A percentile compares a stretch with the other conserved stretches of the same genome.
These are phyloP conservation scores for Artemisia argyi DNA, from an alignment of 129 eudicot genomes.

Conservation along the genomic window DNA sequence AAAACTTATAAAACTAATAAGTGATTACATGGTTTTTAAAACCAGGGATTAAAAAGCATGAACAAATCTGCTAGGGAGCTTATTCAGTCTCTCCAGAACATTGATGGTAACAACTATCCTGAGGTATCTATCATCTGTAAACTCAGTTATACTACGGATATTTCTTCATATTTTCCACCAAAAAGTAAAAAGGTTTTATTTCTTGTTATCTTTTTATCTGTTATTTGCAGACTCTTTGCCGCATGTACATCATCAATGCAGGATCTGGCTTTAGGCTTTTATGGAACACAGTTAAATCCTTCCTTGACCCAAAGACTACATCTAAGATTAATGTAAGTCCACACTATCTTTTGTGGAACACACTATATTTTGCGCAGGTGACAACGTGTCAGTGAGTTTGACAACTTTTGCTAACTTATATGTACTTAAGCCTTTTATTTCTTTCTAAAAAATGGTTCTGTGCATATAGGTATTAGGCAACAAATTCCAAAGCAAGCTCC, in stretches of 20 bases:
- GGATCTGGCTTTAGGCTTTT: constrained; percentile 98
- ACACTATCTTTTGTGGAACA: constrained; percentile 18
- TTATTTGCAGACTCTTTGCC: constrained; percentile 70
- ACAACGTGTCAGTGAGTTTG: too few species aligned
- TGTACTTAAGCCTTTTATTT: too few species aligned
- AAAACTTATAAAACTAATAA: constrained; percentile 9
- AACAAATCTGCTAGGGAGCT: constrained; percentile 91
- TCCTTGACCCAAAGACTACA: constrained; percentile 99
- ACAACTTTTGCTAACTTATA: too few species aligned
- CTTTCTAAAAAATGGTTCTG: constrained; percentile 3
- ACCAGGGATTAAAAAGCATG: constrained; percentile 88
- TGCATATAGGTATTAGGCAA: constrained; percentile 82
- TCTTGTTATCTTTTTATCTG: constrained; percentile 9
- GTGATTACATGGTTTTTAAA: constrained; percentile 20
- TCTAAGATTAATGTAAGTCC: constrained; percentile 84
- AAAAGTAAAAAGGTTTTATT: constrained; percentile 4
- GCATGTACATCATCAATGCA: constrained; percentile 98
- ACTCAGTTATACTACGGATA: not conserved
- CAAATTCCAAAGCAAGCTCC: constrained; percentile 90
- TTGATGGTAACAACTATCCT: constrained; percentile 95
- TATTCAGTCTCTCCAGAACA: constrained; percentile 73
- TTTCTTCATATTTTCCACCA: constrained; percentile 6
- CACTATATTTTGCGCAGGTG: too few species aligned
- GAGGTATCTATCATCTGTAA: constrained; percentile 50
- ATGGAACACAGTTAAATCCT: constrained; percentile 93